These are phyloP conservation scores for Cyberlindnera xylosilytica DNA, from an alignment of 805 yeast species.

Conservation along the genomic window DNA sequence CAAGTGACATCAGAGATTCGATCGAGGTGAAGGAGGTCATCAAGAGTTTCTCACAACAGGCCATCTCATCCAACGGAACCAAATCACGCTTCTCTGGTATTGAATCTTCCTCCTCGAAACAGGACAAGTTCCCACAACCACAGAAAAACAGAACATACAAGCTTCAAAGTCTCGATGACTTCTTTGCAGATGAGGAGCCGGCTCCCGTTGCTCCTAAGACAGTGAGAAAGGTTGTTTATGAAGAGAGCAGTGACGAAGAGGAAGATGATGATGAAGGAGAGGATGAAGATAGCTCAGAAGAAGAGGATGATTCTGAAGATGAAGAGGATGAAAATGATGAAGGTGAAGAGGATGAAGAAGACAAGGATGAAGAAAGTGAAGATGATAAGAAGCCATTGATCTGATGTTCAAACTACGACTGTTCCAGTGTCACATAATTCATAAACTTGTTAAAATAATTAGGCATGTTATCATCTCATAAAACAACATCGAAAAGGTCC, in stretches of 20 bases:
- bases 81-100: conserved; percentile 1
- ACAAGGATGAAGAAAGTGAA: conserved; percentile 1
- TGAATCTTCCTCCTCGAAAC: neutral
- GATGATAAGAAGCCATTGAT: neutral
- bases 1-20: conserved; percentile 34
- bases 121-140: conserved; percentile 6
- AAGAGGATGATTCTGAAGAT: conserved; percentile 18
- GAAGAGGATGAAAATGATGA: conserved; percentile 20
- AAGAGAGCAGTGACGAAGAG: conserved; percentile 23
- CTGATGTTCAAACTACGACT: too few species aligned
- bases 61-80: conserved; percentile 3
- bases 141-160: conserved; percentile 41
- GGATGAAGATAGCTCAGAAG: conserved; percentile 2
- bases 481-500: conserved; percentile 21
- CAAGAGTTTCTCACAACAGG: conserved; percentile 20
- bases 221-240: conserved; percentile 16
- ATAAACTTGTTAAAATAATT: too few species aligned
- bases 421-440: too few species aligned
- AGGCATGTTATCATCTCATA: neutral
- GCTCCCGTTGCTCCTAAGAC: conserved; percentile 1
- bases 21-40: conserved; percentile 39
- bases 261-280: conserved; percentile 15
- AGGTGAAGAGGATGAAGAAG: conserved; percentile 10
- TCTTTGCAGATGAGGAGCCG: conserved; percentile 53
- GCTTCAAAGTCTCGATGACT: conserved; percentile 83